A percentile compares a stretch with the other conserved stretches of the same genome.
Evolutionary conservation across 805 yeast genomes (phyloP).

Genomic region (Tetrapisispora pingtungensis): DNA sequence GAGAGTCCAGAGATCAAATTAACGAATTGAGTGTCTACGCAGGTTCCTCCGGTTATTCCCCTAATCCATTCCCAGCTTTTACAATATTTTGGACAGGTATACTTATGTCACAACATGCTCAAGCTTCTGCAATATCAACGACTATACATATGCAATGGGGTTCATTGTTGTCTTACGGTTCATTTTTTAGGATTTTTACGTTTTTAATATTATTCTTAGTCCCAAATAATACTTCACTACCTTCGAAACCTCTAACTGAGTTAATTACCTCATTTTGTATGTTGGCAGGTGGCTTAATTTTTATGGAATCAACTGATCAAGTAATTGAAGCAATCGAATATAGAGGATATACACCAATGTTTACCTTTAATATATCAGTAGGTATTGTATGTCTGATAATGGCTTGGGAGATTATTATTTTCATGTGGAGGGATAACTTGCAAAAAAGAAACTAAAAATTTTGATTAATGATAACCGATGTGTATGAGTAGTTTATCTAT

Average conservation of each 20-base stretch:
- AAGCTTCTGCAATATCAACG: slow-evolving; percentile 70
- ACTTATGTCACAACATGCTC: slow-evolving; percentile 90
- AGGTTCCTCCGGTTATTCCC: slow-evolving; percentile 66
- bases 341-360: slow-evolving; percentile 80
- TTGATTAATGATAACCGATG: no score
- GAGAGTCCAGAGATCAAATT: slow-evolving; percentile 5
- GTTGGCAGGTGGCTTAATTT: slow-evolving; percentile 80
- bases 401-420: slow-evolving; percentile 77
- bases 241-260: slow-evolving; percentile 80
- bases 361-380: slow-evolving; percentile 76
- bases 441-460: no score
- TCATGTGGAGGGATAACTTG: slow-evolving; percentile 50
- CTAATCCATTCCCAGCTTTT: slow-evolving; percentile 90
- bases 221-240: slow-evolving; percentile 30
- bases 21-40: slow-evolving; percentile 16
- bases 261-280: slow-evolving; percentile 68
- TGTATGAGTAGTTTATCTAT: no score
- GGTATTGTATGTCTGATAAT: slow-evolving; percentile 70
- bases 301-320: slow-evolving; percentile 87
- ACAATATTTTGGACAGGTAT: slow-evolving; percentile 95
- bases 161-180: slow-evolving; percentile 65
- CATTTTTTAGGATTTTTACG: slow-evolving; percentile 63
- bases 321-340: slow-evolving; percentile 71
- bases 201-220: slow-evolving; percentile 43
- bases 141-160: slow-evolving; percentile 92